Conservation (phyloP, 169 alveolate genomes). For the Amoebophrya sp. region DNA sequence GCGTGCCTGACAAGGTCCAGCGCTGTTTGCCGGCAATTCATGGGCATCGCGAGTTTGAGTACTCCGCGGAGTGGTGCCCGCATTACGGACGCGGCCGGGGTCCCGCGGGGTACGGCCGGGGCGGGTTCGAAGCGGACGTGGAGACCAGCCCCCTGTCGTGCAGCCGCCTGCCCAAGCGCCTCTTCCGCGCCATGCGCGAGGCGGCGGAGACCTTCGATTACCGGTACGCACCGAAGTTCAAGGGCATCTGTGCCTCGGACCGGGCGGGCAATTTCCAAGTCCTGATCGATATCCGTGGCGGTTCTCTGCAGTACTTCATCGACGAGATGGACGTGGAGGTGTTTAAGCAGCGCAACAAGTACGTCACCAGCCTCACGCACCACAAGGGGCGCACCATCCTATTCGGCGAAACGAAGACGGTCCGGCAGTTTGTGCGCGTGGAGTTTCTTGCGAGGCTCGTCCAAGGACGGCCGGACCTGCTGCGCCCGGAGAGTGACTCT, state of each 20-base stretch:
- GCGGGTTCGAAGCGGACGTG: not conserved
- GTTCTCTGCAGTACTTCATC: not conserved
- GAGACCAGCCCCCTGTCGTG: not conserved
- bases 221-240: not conserved
- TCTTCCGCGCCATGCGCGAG: not conserved
- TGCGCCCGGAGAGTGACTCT: not conserved
- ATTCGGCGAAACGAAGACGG: not conserved
- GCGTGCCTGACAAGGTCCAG: not conserved
- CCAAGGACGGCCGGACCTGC: not conserved
- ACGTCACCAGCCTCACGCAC: not conserved
- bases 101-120: not conserved
- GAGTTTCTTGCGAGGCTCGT: not conserved
- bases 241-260: not conserved
- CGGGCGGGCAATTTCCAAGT: not conserved
- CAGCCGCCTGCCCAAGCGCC: not conserved
- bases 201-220: not conserved
- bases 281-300: not conserved
- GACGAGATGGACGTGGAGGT: conserved; percentile 9
- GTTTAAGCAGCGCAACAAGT: not conserved
- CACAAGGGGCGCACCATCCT: not conserved
- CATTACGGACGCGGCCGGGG: not conserved
- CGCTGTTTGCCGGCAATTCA: not conserved
- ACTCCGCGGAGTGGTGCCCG: not conserved
- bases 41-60: not conserved
- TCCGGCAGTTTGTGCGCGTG: not conserved